Percentiles rank a stretch among this genome's conserved stretches.
Evolutionary conservation across 208 protist species (phyloP).

Genomic region (Spongospora subterranea): DNA sequence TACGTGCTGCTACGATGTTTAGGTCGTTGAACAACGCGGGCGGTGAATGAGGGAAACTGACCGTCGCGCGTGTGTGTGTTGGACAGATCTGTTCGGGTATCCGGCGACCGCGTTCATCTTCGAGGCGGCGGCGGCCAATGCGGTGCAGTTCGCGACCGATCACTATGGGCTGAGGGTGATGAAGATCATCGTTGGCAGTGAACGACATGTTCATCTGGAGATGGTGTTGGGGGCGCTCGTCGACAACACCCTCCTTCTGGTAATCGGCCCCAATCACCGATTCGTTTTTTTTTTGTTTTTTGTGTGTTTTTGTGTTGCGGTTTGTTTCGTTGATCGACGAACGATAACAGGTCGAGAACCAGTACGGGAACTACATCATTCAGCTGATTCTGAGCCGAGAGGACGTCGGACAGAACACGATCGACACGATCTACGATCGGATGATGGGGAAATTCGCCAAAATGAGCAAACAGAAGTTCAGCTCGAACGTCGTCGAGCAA

Average conservation of each 20-base stretch:
- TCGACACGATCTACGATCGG: background rate
- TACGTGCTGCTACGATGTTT: conserved; percentile 14
- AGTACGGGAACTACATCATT: conserved; percentile 43
- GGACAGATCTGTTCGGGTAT: conserved; percentile 19
- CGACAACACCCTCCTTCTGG: background rate
- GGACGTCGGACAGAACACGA: background rate
- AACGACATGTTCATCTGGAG: background rate
- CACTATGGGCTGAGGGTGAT: conserved; percentile 44
- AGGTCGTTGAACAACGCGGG: background rate
- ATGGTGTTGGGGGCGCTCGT: background rate
- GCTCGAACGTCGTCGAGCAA: conserved; percentile 38
- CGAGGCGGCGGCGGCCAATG: background rate
- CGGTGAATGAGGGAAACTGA: too few relatives aligned
- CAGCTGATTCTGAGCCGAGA: conserved; percentile 16
- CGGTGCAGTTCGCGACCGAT: background rate
- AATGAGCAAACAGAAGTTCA: conserved; percentile 41
- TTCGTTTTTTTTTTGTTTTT: too few relatives aligned
- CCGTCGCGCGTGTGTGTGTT: background rate
- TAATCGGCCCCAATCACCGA: background rate
- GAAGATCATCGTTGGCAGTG: background rate
- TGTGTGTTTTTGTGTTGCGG: background rate
- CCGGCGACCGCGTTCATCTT: background rate
- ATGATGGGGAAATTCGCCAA: conserved; percentile 27
- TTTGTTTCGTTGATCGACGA: background rate
- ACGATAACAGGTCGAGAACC: conserved; percentile 29